Evolutionary conservation across 768 basidiomycete genomes (phyloP).

Genomic region (Trametes punicea): DNA sequence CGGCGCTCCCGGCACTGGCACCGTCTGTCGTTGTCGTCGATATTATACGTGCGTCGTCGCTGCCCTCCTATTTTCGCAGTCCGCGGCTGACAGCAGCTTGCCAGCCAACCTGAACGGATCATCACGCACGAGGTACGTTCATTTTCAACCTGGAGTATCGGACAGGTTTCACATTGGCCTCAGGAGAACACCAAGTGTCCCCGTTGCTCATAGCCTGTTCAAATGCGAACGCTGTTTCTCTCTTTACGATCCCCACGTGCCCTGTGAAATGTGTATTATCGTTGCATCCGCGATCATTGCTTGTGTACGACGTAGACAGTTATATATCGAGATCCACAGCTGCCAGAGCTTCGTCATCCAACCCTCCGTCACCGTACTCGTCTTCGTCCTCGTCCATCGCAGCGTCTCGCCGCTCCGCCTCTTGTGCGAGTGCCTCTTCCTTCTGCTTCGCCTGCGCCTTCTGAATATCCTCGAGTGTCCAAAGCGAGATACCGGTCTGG

Average conservation of each 20-base stretch:
- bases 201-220: conserved; percentile 1
- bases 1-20: conserved; percentile 23
- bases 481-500: conserved; percentile 89
- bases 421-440: conserved; percentile 53
- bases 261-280: conserved; percentile 8
- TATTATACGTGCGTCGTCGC: conserved; percentile 48
- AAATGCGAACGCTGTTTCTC: not conserved
- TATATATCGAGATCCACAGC: conserved; percentile 29
- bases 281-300: not conserved
- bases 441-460: conserved; percentile 81
- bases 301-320: conserved; percentile 13
- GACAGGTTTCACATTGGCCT: not conserved
- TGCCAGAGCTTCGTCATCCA: conserved; percentile 31
- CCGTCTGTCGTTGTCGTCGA: conserved; percentile 44
- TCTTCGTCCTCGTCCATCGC: conserved; percentile 51
- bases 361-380: conserved; percentile 37
- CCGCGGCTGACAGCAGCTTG: conserved; percentile 6
- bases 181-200: conserved; percentile 13
- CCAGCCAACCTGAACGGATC: conserved; percentile 54
- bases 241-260: not conserved
- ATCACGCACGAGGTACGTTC: conserved; percentile 42
- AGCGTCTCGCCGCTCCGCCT: conserved; percentile 34
- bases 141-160: not conserved
- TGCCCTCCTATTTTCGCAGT: not conserved
- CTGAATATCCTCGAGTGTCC: conserved; percentile 91